Base-by-base conservation (phyloP, 2,329 filamentous ascomycete species). In the Xylaria sp. region DNA sequence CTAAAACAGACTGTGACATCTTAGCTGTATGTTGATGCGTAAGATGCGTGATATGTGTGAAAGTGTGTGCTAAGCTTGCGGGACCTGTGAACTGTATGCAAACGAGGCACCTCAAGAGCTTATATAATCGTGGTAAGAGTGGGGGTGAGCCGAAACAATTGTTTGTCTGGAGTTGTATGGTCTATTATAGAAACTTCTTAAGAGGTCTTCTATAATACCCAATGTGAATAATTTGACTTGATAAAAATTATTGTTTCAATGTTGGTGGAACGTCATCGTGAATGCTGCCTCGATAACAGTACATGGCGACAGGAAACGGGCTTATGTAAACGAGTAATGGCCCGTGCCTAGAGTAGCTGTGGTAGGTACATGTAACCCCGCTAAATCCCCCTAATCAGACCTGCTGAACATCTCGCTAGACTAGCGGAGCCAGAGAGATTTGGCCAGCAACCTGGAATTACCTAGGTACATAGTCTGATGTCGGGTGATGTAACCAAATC, bases 1-100 rank as follows among this genome's bases (percentile, higher is more conserved):
- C 84, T 20, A 91, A 82, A 74, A 91, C 89, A 52, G 87, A 84
- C 70, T 85, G 82, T 71, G 86, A 85, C 81, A 88, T 89, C 70
- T 74, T 82, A 79, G 9, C 28, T 58, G 28, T 55, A 9, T 45
- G 75, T 71, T 72, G 66, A 65, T 62, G 50, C 43, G 63, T 52
- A 65, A 36, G 69, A 63, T 67, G 50, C 58, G 58, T 53, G 63
- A 36, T 68, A 63, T 67, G 50, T 58, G 58, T 53, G 63, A 58
- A 46, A 60, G 15, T 13, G 8, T 36, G 13, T 45, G 36, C 8
- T 28, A 8, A 28, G 15, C 13, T 36, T 58, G 53, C 8, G 53
- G 53, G 18, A 36, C 5, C n/a, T 8, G n/a, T 55, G 30, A 36
- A 34, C n/a, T 55, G n/a, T 55, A 15, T 55, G 20, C 8, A 36